phyloP scores from a whole-genome alignment of 805 yeast genomes.

The Tetrapisispora namnaoensis region DNA sequence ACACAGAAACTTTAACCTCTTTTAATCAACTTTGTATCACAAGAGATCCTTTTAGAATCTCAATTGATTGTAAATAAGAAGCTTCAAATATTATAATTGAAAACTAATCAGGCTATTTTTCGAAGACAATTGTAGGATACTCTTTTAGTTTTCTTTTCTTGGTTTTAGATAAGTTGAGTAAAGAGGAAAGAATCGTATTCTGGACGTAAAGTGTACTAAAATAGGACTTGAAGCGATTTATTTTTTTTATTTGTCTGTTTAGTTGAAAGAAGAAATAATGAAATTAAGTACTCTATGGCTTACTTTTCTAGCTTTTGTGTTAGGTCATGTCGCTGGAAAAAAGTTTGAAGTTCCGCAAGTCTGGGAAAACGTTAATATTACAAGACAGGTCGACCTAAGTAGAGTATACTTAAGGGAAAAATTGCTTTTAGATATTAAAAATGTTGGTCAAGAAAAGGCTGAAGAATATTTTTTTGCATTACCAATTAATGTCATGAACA shows the following conservation, averaged over 20 bases:
- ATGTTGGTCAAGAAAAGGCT: conserved; percentile 46
- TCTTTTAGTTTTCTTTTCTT: background rate
- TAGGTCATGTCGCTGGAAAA: background rate
- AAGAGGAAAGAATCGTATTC: background rate
- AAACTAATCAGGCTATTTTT: too few species aligned
- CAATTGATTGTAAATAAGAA: too few species aligned
- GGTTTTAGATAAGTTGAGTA: background rate
- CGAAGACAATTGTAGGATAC: background rate
- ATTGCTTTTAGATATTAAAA: conserved; percentile 44
- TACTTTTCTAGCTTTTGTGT: background rate
- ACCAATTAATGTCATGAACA: conserved; percentile 37
- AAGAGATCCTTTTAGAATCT: too few species aligned
- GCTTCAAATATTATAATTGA: too few species aligned
- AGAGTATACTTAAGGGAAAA: conserved; percentile 59
- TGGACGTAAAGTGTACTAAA: too few species aligned
- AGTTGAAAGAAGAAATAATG: background rate
- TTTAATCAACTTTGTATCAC: background rate
- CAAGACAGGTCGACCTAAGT: conserved; percentile 52
- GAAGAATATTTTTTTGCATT: conserved; percentile 48
- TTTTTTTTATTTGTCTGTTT: too few species aligned
- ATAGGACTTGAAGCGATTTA: too few species aligned
- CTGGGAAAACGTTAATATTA: conserved; percentile 48
- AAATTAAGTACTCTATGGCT: background rate
- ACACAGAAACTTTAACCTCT: too few species aligned
- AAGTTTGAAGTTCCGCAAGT: conserved; percentile 12